Base-by-base conservation (phyloP, 2,329 filamentous ascomycete genomes). In the Kalmusia sp. region DNA sequence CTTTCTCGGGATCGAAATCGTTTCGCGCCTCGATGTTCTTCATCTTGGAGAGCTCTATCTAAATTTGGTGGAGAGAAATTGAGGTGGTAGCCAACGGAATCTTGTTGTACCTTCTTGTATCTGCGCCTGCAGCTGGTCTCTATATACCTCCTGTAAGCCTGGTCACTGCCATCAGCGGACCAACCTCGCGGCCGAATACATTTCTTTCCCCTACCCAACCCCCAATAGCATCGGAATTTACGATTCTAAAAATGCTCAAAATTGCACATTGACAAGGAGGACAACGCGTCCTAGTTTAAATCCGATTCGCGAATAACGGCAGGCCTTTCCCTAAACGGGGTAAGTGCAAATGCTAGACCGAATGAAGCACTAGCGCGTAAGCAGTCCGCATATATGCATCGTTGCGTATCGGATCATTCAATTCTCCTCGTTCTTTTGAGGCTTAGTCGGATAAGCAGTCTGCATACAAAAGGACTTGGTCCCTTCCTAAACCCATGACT, bases 1-100 rank as follows among this genome's bases (percentile, higher is more conserved):
- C 58, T 19, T 54, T 58, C 0, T 25, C 50, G n/a, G 62, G 62
- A 21, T 61, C 30, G 40, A 62, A 64, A 30, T 55, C 50, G 6
- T 28, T 41, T 21, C 39, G 17, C 11, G 40, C 54, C 33, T 55
- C 24, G 14, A 51, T 45, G 15, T 34, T 33, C 33, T 37, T 31
- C 34, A 38, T 28, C 17, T 35, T 27, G n/a, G n/a, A n/a, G 17
- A 44, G 8, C n/a, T 22, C 8, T 14, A 24, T 43, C 17, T 21
- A 9, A 28, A 6, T 8, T 9, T 17, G 44, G 11, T 6, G 11
- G 21, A 27, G 4, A 17, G 11, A 47, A 4, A 9, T 27, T 28
- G 8, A n/a, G 8, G 17, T 25, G 41, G n/a, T n/a, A n/a, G n/a
- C n/a, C n/a, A n/a, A n/a, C n/a, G n/a, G n/a, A n/a, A n/a, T n/a